phyloP scores from a whole-genome alignment of 192 early-diverging fungal species.

The Entomortierella parvispora region DNA sequence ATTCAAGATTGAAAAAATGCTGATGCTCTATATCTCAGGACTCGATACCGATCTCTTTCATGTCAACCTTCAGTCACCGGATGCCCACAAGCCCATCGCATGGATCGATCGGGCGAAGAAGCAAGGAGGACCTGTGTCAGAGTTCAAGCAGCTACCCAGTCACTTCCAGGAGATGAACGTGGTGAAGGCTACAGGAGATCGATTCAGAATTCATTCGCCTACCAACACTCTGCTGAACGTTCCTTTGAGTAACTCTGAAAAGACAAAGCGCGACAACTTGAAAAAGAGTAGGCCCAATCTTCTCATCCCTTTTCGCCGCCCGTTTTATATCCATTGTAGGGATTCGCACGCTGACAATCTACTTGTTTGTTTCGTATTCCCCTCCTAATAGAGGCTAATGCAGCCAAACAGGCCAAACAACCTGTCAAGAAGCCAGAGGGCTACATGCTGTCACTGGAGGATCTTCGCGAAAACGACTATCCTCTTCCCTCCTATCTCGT shows the following conservation, averaged over 20 bases:
- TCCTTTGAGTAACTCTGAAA: conserved; percentile 50
- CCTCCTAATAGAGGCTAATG: conserved; percentile 27
- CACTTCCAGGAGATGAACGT: conserved; percentile 45
- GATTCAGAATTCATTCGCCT: conserved; percentile 47
- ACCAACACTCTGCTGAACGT: conserved; percentile 54
- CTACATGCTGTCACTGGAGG: conserved; percentile 53
- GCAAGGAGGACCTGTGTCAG: conserved; percentile 12
- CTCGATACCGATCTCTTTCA: conserved; percentile 57
- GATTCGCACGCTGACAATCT: background rate
- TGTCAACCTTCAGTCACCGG: conserved; percentile 16
- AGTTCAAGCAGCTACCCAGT: conserved; percentile 21
- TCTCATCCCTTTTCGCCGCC: too few species aligned
- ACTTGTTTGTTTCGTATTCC: background rate
- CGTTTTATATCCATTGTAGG: too few species aligned
- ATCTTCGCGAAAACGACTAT: conserved; percentile 54
- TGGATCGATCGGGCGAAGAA: conserved; percentile 11
- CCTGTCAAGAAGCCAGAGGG: conserved; percentile 50
- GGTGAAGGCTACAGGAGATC: conserved; percentile 46
- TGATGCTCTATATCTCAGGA: conserved; percentile 54
- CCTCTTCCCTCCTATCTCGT: conserved; percentile 56
- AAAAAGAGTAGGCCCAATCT: conserved; percentile 24
- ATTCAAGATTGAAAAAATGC: conserved; percentile 44
- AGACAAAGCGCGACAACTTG: conserved; percentile 40
- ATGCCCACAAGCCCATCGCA: conserved; percentile 24
- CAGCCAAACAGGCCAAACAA: conserved; percentile 8